These are phyloP conservation scores for Blastomyces percursus DNA, from an alignment of 2,329 filamentous ascomycete species.

Conservation along the genomic window DNA sequence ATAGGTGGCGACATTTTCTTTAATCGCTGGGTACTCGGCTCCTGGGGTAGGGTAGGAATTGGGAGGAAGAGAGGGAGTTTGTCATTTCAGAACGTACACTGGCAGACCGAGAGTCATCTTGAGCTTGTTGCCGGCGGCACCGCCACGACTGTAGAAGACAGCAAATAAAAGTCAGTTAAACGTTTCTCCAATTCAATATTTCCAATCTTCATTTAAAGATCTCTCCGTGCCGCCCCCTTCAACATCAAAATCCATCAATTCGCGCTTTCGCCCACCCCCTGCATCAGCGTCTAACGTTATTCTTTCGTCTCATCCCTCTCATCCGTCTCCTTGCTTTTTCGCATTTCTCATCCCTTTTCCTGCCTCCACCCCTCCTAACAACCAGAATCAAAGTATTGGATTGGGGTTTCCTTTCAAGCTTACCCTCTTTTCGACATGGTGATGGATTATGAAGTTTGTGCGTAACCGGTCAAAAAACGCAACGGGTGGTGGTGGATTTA, in stretches of 20 bases:
- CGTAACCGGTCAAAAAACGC: conserved; percentile 27
- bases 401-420: conserved; percentile 17
- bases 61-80: conserved; percentile 8
- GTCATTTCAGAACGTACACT: conserved; percentile 60
- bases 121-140: conserved; percentile 98
- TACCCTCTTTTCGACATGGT: conserved; percentile 44
- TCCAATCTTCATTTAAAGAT: background rate
- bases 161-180: conserved; percentile 17
- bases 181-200: conserved; percentile 1
- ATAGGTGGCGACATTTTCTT: background rate
- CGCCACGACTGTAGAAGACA: conserved; percentile 49
- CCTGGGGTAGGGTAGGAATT: background rate
- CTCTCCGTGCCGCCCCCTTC: background rate
- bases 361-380: background rate
- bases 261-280: background rate
- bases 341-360: background rate
- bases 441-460: conserved; percentile 27
- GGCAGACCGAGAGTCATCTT: conserved; percentile 99
- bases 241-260: background rate
- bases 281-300: background rate
- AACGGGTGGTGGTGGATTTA: conserved; percentile 20
- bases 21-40: background rate
- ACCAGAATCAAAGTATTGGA: conserved; percentile 1
- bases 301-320: background rate
- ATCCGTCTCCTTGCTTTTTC: background rate